A percentile compares a stretch with the other conserved stretches of the same genome.
Conservation (phyloP, 2,329 filamentous ascomycete genomes). For the Zopfia rhizophila region DNA sequence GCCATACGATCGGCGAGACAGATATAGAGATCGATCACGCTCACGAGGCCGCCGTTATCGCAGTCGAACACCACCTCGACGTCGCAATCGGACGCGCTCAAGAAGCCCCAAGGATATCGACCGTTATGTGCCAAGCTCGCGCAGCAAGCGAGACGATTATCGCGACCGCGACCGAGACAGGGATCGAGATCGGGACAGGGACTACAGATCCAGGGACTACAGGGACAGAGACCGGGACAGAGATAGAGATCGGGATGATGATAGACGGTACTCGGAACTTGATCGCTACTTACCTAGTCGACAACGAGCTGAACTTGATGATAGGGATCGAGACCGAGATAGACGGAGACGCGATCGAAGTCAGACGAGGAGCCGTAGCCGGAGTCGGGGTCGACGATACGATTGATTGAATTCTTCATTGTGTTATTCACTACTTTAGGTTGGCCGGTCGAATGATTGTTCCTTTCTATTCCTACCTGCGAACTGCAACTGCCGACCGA, state of each 20-base stretch:
- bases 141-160: constrained; percentile 12
- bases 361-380: constrained; percentile 28
- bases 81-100: constrained; percentile 35
- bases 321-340: constrained; percentile 18
- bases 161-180: constrained; percentile 31
- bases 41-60: constrained; percentile 25
- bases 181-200: constrained; percentile 54
- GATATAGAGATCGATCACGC: constrained; percentile 29
- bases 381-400: constrained; percentile 27
- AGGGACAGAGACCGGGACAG: constrained; percentile 46
- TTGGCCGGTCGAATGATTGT: no score
- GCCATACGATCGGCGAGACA: constrained; percentile 32
- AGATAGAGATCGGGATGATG: constrained; percentile 28
- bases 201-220: constrained; percentile 31
- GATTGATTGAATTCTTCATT: no score
- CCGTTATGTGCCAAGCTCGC: constrained; percentile 47
- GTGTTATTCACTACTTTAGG: no score
- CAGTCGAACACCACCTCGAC: constrained; percentile 3
- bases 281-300: constrained; percentile 18
- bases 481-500: no score
- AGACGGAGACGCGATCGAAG: constrained; percentile 20
- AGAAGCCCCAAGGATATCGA: constrained; percentile 52
- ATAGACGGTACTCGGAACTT: constrained; percentile 17
- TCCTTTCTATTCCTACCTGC: no score
- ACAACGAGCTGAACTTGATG: constrained; percentile 3